Percentiles rank a stretch among this genome's conserved stretches.
These are phyloP conservation scores for Naganishia vishniacii DNA, from an alignment of 768 basidiomycete genomes.

Conservation along the genomic window DNA sequence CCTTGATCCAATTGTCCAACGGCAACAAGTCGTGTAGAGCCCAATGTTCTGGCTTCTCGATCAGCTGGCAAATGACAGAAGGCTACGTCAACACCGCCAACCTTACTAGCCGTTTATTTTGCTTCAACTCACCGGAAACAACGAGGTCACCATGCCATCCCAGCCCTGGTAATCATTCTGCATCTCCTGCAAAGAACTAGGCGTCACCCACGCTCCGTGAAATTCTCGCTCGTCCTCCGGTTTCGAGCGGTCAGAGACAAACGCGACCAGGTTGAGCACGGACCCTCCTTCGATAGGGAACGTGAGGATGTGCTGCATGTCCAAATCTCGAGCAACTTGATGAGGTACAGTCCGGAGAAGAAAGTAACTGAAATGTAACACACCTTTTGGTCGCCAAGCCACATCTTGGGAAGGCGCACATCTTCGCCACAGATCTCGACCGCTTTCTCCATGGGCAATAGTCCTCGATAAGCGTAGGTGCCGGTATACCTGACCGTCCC, in stretches of 20 bases:
- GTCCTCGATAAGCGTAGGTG: conserved; percentile 5
- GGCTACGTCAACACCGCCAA: not conserved
- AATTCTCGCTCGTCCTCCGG: not conserved
- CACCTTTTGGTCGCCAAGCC: conserved; percentile 7
- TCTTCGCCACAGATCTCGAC: conserved; percentile 5
- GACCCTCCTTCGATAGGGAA: conserved; percentile 4
- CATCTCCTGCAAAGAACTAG: conserved; percentile 1
- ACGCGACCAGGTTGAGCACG: conserved; percentile 16
- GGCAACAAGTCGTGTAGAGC: conserved; percentile 15
- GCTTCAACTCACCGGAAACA: not conserved
- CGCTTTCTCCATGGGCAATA: conserved; percentile 12
- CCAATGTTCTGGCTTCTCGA: conserved; percentile 19
- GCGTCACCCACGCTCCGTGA: conserved; percentile 12
- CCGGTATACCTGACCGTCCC: conserved; percentile 5
- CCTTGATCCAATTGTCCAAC: conserved; percentile 1
- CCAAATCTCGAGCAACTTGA: too few relatives aligned
- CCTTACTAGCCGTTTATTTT: not conserved
- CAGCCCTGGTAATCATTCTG: conserved; percentile 8
- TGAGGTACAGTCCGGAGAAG: not conserved
- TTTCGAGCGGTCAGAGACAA: conserved; percentile 14
- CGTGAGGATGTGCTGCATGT: conserved; percentile 11
- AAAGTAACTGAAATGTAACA: not conserved
- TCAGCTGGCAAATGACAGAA: not conserved
- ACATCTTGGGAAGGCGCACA: conserved; percentile 6
- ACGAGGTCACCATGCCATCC: conserved; percentile 2